Evolutionary conservation across 169 alveolate species (phyloP), one percentile per base, ranked within the genome.

Genomic region (Perkinsus olseni): DNA sequence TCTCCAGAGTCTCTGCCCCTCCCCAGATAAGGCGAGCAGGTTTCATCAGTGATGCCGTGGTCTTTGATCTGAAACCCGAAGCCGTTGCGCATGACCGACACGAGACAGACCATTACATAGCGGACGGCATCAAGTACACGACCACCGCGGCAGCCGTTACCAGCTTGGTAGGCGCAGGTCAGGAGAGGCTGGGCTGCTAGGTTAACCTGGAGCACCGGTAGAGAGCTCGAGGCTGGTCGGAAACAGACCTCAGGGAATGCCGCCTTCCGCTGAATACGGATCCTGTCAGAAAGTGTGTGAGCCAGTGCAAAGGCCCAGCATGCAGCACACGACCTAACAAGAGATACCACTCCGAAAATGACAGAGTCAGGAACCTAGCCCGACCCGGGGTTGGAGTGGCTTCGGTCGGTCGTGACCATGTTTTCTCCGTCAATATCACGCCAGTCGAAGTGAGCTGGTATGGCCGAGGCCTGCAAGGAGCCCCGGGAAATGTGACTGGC

Each of bases 11-110:
- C 82, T 62, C 82, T 8, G 82, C 96, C 97, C 92, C 95, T 94
- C 38, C 96, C 97, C 92, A 94, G 92, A 51, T 96, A 96, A 91
- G 93, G 91, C 36, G 96, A 95, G 93, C 97, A 96, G 92, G 97
- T 95, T 93, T 96, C 97, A 91, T 96, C 97, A 91, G 97, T 95
- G n/a, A 95, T 92, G 36, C 95, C 93, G 90, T 96, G 93, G 31
- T 94, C 93, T 38, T 62, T 62, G 82, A 62, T 62, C 82, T 62
- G 82, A 62, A 10, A 6, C 24, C 62, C 82, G 11, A 40, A 40
- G 11, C 21, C 17, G 82, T 4, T 3, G 34, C 17, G 1, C 36
- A 62, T 13, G 34, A 28, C 1, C 82, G 13, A 4, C 82, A 0
- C 34, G 82, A 62, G 28, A 28, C 82, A 4, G 37, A 3, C 4